Evolutionary conservation across 257 asterid species (phyloP), one percentile per base, ranked within the genome.

Genomic region (Solanum pennellii): DNA sequence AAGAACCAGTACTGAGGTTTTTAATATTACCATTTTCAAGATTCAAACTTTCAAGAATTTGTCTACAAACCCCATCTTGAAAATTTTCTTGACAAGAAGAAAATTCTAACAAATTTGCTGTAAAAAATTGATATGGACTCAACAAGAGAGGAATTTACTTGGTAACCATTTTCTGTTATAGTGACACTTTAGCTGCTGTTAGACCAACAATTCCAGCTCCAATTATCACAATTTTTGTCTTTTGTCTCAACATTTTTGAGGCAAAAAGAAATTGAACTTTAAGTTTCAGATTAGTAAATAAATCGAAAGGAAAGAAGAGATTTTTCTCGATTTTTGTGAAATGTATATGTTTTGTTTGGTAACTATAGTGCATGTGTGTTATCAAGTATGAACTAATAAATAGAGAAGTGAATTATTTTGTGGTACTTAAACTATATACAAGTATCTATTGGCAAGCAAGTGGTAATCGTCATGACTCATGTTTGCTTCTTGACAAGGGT

Each of bases 141-240:
- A 20, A 95, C 95, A 39, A 94, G 23, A 49, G 94, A 80, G 14
- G 93, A 93, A 75, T 68, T 68, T 5, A 96, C 84, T 60, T 71
- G 88, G 69, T 82, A 69, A 15, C 98, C 98, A 35, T 95, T 97
- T 90, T 96, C 66, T 59, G 66, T 59, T 59, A 59, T 59, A 59
- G 5, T 59, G 25, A 20, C 12, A 59, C 66, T 59, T 92, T 95
- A 6, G 98, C 98, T 15, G 98, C 99, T 12, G 98, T 89, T 8
- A 96, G 88, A 12, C 99, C 99, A 12, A 98, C 95, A 95, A 96
- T 94, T 88, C 98, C 99, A 6, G 99, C 98, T 16, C 99, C 98
- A 83, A 96, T 94, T 49, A 96, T 93, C 83, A 96, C 98, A 33
- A 95, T 84, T 88, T 92, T 93, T 14, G 95, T 93, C 92, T 91